phyloP scores from a whole-genome alignment of 2,329 filamentous ascomycete species.

The Thyridium curvatum region DNA sequence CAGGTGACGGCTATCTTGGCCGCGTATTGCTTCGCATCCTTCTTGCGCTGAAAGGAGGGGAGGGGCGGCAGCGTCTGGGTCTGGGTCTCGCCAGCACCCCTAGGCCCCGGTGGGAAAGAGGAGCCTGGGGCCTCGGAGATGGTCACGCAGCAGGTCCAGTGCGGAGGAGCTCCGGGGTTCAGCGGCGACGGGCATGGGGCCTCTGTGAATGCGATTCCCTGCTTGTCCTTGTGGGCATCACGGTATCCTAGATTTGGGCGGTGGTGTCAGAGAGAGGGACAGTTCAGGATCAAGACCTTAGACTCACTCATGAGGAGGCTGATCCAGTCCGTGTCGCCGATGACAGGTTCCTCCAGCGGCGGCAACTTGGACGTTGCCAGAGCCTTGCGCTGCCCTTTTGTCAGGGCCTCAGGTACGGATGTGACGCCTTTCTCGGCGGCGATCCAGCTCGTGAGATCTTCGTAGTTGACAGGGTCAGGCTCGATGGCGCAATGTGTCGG shows the following conservation, averaged over 20 bases:
- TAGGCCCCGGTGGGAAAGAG: conserved; percentile 12
- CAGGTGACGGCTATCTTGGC: conserved; percentile 40
- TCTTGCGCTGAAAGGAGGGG: conserved; percentile 39
- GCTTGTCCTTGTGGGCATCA: conserved; percentile 11
- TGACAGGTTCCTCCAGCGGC: conserved; percentile 12
- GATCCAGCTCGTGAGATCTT: conserved; percentile 31
- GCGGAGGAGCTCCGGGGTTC: conserved; percentile 3
- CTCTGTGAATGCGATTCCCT: conserved; percentile 12
- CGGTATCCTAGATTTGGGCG: conserved; percentile 24
- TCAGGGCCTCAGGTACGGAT: conserved; percentile 27
- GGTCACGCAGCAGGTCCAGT: conserved; percentile 17
- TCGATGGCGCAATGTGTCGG: neutral
- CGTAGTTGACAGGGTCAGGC: conserved; percentile 21
- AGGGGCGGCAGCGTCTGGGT: too few species aligned
- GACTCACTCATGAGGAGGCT: conserved; percentile 28
- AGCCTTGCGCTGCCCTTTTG: conserved; percentile 28
- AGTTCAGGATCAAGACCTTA: neutral
- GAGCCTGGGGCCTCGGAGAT: conserved; percentile 15
- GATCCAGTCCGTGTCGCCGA: conserved; percentile 29
- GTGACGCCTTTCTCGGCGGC: conserved; percentile 26
- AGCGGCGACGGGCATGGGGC: conserved; percentile 4
- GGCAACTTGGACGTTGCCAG: conserved; percentile 30
- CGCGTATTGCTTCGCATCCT: conserved; percentile 48
- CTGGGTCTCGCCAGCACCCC: conserved; percentile 19
- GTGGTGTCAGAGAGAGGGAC: neutral